A percentile compares a stretch with the other conserved stretches of the same genome.
Evolutionary conservation across 2,329 filamentous ascomycete genomes (phyloP).

Genomic region (Berkeleyomyces rouxiae): DNA sequence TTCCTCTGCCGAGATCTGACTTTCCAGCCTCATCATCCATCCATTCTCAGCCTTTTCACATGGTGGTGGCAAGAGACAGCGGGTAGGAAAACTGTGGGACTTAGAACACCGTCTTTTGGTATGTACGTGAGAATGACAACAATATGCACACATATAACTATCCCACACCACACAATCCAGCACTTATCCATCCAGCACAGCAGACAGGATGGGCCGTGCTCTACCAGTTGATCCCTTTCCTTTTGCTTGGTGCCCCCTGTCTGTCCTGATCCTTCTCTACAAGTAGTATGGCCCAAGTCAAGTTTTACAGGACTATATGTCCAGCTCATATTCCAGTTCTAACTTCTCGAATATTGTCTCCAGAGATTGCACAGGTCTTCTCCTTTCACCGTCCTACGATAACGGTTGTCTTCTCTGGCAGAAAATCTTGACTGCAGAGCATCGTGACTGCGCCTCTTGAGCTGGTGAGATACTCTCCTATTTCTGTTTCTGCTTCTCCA

Average conservation of each 20-base stretch:
- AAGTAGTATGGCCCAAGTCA: neutral
- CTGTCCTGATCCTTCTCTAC: constrained; percentile 8
- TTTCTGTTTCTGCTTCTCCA: neutral
- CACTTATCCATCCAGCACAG: neutral
- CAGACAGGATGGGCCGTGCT: neutral
- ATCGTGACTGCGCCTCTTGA: neutral
- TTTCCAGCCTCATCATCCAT: neutral
- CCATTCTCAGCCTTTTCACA: neutral
- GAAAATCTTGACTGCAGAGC: neutral
- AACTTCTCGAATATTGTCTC: constrained; percentile 7
- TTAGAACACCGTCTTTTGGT: neutral
- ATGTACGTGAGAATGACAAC: neutral
- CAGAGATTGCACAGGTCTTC: neutral
- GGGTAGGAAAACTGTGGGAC: neutral
- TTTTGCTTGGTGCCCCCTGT: constrained; percentile 10
- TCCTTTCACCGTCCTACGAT: neutral
- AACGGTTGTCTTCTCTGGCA: neutral
- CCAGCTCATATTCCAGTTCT: constrained; percentile 10
- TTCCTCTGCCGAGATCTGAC: neutral
- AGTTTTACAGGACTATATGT: constrained; percentile 11
- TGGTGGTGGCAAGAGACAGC: neutral
- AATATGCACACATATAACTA: neutral
- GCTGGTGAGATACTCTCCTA: neutral
- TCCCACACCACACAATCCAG: neutral
- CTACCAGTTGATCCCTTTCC: neutral